Base-by-base conservation (phyloP, 1,139 yeast genomes). In the Blastobotrys apis region DNA sequence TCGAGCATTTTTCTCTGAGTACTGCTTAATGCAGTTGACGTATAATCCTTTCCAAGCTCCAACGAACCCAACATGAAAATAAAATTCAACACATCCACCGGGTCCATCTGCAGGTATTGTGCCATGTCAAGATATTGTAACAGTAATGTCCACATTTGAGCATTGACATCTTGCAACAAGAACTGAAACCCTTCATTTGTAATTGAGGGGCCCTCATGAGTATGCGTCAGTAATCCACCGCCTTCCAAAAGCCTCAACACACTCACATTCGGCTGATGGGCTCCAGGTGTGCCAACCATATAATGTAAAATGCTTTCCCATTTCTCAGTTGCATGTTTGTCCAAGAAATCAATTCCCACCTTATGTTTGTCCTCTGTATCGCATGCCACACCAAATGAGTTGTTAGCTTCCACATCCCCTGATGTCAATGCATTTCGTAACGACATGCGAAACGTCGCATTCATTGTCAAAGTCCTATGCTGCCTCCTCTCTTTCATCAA, bases 261-360 rank as follows among this genome's bases (percentile, higher is more conserved):
- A 4, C 70, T 68, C 10, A 56, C 58, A 33, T 64, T 65, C 6
- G 95, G 95, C 2, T 75, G 69, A 9, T 71, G 69, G 17, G 79
- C 52, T n/a, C 54, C 50, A 19, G 45, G 41, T 31, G 59, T 0
- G 2, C 97, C 97, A 37, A 92, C 98, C 97, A 92, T 92, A 66
- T 83, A 92, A 71, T 94, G 98, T 56, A 94, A 71, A 55, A 94
- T 92, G 4, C 87, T 80, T 62, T 94, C 98, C 98, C 98, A 92
- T 59, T 84, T 86, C 39, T 75, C 77, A 6, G 87, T 76, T 9
- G 97, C 95, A 67, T 87, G 88, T 34, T 71, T 71, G 57, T 88
- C 95, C 40, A 92, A 68, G 56, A 82, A 84, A 30, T 74, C 73
- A 23, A 79, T 65, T 40, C 79, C 81, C 1, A 86, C 83, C 39